phyloP scores from a whole-genome alignment of 805 yeast genomes.

The Starmerella sp. region DNA sequence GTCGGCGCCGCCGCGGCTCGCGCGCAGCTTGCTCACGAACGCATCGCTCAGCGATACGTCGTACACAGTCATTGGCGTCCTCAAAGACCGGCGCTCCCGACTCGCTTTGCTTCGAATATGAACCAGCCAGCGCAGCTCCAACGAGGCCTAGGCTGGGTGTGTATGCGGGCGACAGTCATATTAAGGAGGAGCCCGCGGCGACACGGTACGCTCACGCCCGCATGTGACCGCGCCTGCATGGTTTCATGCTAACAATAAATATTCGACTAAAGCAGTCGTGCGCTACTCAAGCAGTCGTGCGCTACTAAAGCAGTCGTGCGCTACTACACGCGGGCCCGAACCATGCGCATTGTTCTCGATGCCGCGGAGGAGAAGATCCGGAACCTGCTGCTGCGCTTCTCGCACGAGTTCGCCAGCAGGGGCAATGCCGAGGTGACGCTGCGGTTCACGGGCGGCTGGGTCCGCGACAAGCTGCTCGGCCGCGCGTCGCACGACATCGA shows the following conservation, averaged over 20 bases:
- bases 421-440: slow-evolving; percentile 35
- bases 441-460: slow-evolving; percentile 97
- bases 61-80: background rate
- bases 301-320: too few relatives aligned
- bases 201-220: background rate
- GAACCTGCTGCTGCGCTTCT: slow-evolving; percentile 26
- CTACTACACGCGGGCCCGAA: too few relatives aligned
- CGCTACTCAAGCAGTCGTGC: too few relatives aligned
- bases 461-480: slow-evolving; percentile 82
- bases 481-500: slow-evolving; percentile 76
- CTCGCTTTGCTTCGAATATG: background rate
- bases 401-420: slow-evolving; percentile 20
- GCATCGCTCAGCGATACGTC: slow-evolving; percentile 6
- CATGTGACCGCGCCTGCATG: background rate
- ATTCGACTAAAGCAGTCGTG: background rate
- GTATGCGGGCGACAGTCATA: background rate
- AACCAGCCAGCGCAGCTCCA: too few relatives aligned
- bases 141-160: background rate
- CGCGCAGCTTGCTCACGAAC: background rate
- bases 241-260: background rate
- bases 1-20: background rate
- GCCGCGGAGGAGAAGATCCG: slow-evolving; percentile 27
- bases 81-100: background rate
- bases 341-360: slow-evolving; percentile 23
- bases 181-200: background rate